phyloP scores from a whole-genome alignment of 768 basidiomycete genomes.

The Trametes cubensis region DNA sequence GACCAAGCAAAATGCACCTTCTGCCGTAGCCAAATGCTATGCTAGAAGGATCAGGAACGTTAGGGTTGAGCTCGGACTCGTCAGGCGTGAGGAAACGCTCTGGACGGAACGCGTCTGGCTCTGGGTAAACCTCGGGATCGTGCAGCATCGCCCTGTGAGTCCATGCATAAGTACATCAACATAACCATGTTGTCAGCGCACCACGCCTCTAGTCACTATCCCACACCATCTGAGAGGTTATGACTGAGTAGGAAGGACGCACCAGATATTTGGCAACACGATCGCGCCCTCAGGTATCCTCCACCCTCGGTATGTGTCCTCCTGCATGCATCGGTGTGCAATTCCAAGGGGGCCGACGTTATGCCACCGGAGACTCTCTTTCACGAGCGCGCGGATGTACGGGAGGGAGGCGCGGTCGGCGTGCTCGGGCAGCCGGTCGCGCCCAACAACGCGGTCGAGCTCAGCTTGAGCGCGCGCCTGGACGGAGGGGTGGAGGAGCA shows the following conservation, averaged over 20 bases:
- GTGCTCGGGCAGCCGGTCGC: slow-evolving; percentile 19
- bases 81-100: slow-evolving; percentile 44
- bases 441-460: slow-evolving; percentile 23
- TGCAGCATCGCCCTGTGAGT: slow-evolving; percentile 51
- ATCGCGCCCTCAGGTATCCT: slow-evolving; percentile 40
- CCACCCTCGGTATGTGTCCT: slow-evolving; percentile 43
- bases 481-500: slow-evolving; percentile 16
- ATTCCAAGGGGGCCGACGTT: slow-evolving; percentile 12
- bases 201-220: no score
- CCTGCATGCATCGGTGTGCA: slow-evolving; percentile 38
- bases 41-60: slow-evolving; percentile 9
- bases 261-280: slow-evolving; percentile 25
- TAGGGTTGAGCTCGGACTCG: slow-evolving; percentile 12
- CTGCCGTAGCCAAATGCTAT: slow-evolving; percentile 35
- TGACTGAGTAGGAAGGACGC: neutral
- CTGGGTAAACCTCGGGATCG: slow-evolving; percentile 47
- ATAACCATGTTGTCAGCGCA: neutral
- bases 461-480: slow-evolving; percentile 22
- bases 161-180: no score
- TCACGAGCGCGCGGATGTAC: slow-evolving; percentile 22
- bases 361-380: slow-evolving; percentile 23
- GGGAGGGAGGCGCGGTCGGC: slow-evolving; percentile 19
- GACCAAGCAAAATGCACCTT: slow-evolving; percentile 5
- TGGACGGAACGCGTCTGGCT: slow-evolving; percentile 53
- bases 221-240: no score